A percentile compares a stretch with the other conserved stretches of the same genome.
These are phyloP conservation scores for Pyrenula aspistea DNA, from an alignment of 495 filamentous ascomycete species.

Conservation along the genomic window DNA sequence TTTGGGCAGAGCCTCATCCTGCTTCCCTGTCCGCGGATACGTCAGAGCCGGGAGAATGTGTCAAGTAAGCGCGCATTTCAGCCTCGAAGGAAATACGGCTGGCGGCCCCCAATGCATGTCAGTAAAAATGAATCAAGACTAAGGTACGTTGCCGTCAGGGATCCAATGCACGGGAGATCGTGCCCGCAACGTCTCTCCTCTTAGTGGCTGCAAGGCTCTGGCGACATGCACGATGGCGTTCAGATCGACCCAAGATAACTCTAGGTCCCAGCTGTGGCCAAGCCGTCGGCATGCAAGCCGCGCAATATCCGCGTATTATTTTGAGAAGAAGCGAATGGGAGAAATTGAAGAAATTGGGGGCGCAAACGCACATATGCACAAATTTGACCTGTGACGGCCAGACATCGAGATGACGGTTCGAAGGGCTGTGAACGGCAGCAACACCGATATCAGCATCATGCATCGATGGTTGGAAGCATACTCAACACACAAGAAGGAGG, in stretches of 20 bases:
- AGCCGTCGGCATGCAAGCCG: neutral
- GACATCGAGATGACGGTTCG: too few relatives aligned
- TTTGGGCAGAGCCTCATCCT: neutral
- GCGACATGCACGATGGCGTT: neutral
- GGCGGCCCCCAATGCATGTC: neutral
- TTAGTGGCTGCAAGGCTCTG: neutral
- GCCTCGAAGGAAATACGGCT: neutral
- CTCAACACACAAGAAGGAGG: neutral
- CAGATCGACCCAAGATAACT: neutral
- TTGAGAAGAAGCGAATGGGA: neutral
- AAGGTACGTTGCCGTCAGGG: neutral
- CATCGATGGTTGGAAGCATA: neutral
- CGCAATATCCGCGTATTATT: neutral
- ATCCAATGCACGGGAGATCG: neutral
- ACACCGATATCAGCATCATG: neutral
- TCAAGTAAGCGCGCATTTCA: neutral
- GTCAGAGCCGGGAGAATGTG: neutral
- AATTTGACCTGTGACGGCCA: neutral
- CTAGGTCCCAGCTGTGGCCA: neutral
- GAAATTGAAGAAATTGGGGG: neutral
- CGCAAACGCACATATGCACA: neutral
- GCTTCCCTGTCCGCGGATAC: neutral
- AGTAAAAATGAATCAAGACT: neutral
- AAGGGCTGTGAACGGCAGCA: neutral
- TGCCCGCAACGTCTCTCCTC: neutral